These are phyloP conservation scores for Candida sp. DNA, from an alignment of 1,139 yeast species.

Conservation along the genomic window DNA sequence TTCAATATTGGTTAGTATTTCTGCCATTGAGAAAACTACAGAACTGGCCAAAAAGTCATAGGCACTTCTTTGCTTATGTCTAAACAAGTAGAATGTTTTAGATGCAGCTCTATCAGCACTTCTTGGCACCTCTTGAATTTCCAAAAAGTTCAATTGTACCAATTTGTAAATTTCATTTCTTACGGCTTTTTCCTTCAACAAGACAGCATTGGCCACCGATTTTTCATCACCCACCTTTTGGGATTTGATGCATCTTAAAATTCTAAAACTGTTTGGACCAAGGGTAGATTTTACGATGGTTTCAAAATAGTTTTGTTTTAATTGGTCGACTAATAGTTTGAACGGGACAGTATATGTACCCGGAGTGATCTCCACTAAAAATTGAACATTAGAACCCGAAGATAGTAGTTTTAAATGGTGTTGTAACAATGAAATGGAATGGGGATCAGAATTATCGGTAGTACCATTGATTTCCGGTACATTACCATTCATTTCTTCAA, in stretches of 20 bases:
- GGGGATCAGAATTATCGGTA: conserved; percentile 18
- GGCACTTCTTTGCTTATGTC: conserved; percentile 62
- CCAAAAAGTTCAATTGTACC: conserved; percentile 56
- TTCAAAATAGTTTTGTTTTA: conserved; percentile 60
- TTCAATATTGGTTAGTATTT: conserved; percentile 53
- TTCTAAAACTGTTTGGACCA: conserved; percentile 56
- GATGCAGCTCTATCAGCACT: conserved; percentile 91
- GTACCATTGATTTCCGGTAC: conserved; percentile 8
- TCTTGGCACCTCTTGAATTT: conserved; percentile 89
- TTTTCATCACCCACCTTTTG: conserved; percentile 81
- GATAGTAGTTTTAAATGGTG: conserved; percentile 55
- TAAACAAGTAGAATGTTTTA: conserved; percentile 79
- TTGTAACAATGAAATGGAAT: conserved; percentile 25
- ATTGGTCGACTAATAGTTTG: conserved; percentile 34
- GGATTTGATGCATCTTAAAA: conserved; percentile 65
- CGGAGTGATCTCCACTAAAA: conserved; percentile 40
- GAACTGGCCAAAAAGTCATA: conserved; percentile 44
- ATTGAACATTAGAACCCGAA: conserved; percentile 39
- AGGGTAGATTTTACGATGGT: conserved; percentile 54
- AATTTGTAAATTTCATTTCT: conserved; percentile 59
- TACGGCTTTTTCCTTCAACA: conserved; percentile 75
- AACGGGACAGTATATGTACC: conserved; percentile 42
- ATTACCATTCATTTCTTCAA: conserved; percentile 4
- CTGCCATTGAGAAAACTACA: conserved; percentile 50
- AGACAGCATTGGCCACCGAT: conserved; percentile 68